Evolutionary conservation across 2,329 filamentous ascomycete species (phyloP).

Genomic region (Helicocarpus griseus): DNA sequence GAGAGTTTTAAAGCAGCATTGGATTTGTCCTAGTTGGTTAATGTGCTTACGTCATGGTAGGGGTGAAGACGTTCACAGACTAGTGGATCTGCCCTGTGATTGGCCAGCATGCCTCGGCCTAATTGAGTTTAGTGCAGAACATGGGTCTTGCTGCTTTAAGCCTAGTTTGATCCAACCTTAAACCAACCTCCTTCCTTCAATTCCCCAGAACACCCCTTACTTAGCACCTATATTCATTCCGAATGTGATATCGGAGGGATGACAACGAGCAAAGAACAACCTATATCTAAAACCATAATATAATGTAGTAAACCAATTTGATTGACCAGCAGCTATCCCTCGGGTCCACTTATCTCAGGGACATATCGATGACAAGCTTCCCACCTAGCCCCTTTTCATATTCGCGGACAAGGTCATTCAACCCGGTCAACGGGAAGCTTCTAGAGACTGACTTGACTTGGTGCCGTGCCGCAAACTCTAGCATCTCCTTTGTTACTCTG

Average conservation of each 20-base stretch:
- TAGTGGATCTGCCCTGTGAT: background rate
- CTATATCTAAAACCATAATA: too few relatives aligned
- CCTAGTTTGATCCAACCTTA: background rate
- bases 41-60: background rate
- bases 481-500: slow-evolving; percentile 14
- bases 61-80: background rate
- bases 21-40: background rate
- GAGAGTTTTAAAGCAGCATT: background rate
- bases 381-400: slow-evolving; percentile 12
- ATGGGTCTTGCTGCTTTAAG: background rate
- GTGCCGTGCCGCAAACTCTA: slow-evolving; percentile 13
- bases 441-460: slow-evolving; percentile 12
- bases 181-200: background rate
- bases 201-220: background rate
- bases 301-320: background rate
- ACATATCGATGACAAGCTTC: slow-evolving; percentile 12
- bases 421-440: slow-evolving; percentile 12
- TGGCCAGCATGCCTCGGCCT: background rate
- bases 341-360: background rate
- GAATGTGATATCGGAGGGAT: too few relatives aligned
- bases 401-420: slow-evolving; percentile 17
- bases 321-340: background rate
- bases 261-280: too few relatives aligned
- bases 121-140: background rate
- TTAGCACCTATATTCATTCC: too few relatives aligned